Conservation (phyloP, 257 asterid genomes). For the Jacaranda copaia region DNA sequence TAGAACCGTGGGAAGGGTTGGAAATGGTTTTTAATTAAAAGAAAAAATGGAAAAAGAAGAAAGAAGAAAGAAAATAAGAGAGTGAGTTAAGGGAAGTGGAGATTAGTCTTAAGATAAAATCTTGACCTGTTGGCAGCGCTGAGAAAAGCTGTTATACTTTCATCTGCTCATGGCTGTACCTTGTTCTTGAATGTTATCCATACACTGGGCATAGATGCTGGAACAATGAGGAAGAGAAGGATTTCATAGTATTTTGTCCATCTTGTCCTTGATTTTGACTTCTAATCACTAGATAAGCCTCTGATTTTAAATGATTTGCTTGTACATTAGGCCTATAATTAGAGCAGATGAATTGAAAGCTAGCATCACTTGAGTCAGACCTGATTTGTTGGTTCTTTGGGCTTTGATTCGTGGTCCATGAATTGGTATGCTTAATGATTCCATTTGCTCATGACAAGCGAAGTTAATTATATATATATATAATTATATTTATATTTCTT, state of each 20-base stretch:
- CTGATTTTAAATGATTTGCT: slow-evolving; percentile 14
- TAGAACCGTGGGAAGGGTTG: neutral
- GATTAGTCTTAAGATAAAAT: neutral
- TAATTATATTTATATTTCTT: too few species aligned
- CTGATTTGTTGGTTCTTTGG: neutral
- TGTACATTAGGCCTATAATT: neutral
- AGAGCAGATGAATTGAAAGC: neutral
- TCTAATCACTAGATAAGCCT: slow-evolving; percentile 9
- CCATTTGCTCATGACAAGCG: neutral
- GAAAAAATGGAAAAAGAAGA: neutral
- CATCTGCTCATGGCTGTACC: slow-evolving; percentile 35
- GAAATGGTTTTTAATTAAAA: neutral
- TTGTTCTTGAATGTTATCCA: slow-evolving; percentile 28
- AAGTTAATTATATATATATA: neutral
- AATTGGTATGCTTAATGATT: slow-evolving; percentile 18
- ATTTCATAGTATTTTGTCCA: neutral
- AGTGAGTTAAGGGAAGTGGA: neutral
- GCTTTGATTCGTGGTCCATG: slow-evolving; percentile 17
- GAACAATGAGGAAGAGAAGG: neutral
- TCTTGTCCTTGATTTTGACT: slow-evolving; percentile 6
- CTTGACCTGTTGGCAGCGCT: slow-evolving; percentile 14
- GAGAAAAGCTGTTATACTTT: slow-evolving; percentile 22
- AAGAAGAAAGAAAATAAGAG: neutral
- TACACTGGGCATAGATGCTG: slow-evolving; percentile 18
- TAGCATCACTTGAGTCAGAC: slow-evolving; percentile 17